Evolutionary conservation across 768 basidiomycete species (phyloP).

Genomic region (Leccinum subgranulosum): DNA sequence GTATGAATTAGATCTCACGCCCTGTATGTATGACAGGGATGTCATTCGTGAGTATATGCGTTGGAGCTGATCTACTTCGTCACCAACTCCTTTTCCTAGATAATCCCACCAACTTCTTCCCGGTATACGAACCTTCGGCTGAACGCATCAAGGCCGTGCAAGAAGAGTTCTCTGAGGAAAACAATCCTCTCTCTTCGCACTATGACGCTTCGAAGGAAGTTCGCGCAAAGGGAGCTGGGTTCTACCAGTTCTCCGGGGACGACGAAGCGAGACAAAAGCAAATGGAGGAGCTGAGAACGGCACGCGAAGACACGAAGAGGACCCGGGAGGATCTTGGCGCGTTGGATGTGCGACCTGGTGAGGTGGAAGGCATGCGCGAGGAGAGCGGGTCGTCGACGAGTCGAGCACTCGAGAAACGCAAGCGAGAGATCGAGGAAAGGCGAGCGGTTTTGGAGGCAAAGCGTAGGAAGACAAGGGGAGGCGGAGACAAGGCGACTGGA

Average conservation of each 20-base stretch:
- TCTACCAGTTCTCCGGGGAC: conserved; percentile 88
- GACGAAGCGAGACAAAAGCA: conserved; percentile 74
- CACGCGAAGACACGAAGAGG: conserved; percentile 69
- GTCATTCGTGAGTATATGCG: conserved; percentile 46
- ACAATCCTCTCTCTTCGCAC: conserved; percentile 70
- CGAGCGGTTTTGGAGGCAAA: conserved; percentile 60
- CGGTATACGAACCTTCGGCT: conserved; percentile 79
- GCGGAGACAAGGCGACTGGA: not conserved
- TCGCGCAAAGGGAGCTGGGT: conserved; percentile 85
- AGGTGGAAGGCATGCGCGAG: conserved; percentile 71
- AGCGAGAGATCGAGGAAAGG: conserved; percentile 70
- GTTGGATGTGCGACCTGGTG: conserved; percentile 60
- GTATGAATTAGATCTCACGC: conserved; percentile 1
- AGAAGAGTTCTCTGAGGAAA: conserved; percentile 60
- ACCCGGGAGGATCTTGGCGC: conserved; percentile 59
- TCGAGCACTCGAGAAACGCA: conserved; percentile 62
- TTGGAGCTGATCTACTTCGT: not conserved
- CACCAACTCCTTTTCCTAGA: conserved; percentile 39
- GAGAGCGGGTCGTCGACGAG: conserved; percentile 37
- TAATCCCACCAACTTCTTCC: conserved; percentile 83
- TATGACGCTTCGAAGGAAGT: conserved; percentile 83
- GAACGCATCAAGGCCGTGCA: conserved; percentile 77
- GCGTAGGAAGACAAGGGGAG: conserved; percentile 48
- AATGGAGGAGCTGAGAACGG: conserved; percentile 75
- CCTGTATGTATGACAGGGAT: conserved; percentile 40